These are phyloP conservation scores for Sporisorium graminicola DNA, from an alignment of 1,284 basidiomycete genomes.

Conservation along the genomic window DNA sequence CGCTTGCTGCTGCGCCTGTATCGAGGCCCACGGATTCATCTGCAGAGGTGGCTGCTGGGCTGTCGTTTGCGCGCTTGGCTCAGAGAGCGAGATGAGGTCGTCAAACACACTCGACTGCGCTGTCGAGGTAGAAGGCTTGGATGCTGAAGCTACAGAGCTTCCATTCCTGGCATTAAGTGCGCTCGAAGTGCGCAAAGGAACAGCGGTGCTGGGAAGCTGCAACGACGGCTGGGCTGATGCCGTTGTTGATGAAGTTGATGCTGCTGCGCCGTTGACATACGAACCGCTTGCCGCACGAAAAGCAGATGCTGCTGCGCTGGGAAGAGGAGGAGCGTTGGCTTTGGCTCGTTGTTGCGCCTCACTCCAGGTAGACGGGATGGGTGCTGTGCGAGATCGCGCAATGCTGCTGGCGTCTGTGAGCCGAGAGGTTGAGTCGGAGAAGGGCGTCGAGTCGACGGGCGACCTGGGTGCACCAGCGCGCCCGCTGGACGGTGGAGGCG, in stretches of 20 bases:
- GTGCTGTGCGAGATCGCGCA: conserved; percentile 52
- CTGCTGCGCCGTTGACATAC: conserved; percentile 1
- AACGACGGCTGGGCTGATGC: conserved; percentile 12
- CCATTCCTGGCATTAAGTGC: conserved; percentile 29
- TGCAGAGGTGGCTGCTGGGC: conserved; percentile 44
- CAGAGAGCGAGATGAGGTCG: conserved; percentile 47
- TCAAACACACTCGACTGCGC: conserved; percentile 54
- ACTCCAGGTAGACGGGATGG: conserved; percentile 55
- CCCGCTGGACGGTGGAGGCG: conserved; percentile 22
- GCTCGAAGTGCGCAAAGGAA: conserved; percentile 38
- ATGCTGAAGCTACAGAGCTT: neutral
- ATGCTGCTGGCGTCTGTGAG: conserved; percentile 36
- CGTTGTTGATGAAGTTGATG: neutral
- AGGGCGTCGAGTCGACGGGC: conserved; percentile 10
- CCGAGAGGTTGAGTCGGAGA: neutral
- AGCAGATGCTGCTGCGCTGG: conserved; percentile 16
- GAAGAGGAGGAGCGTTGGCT: conserved; percentile 31
- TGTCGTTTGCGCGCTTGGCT: conserved; percentile 13
- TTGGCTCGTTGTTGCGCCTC: conserved; percentile 46
- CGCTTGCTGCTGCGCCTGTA: conserved; percentile 48
- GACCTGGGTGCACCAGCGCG: conserved; percentile 12
- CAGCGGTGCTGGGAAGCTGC: conserved; percentile 17
- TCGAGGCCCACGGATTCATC: conserved; percentile 50
- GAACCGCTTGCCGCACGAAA: conserved; percentile 18
- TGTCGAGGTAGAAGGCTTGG: conserved; percentile 18